These are phyloP conservation scores for Xylaria longipes DNA, from an alignment of 495 filamentous ascomycete species.

Conservation along the genomic window DNA sequence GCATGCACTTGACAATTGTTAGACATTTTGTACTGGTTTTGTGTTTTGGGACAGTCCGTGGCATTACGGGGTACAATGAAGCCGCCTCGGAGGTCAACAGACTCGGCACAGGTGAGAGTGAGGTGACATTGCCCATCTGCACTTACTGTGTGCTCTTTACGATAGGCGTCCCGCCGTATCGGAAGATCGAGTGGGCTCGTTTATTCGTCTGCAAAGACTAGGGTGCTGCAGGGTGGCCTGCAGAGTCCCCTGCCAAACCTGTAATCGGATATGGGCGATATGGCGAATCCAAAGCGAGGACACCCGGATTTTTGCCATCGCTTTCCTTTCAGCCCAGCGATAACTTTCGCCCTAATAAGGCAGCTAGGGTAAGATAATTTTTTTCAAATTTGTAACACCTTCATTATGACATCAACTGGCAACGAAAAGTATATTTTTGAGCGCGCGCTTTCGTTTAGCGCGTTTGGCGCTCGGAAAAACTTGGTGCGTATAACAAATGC, in stretches of 20 bases:
- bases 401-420: not conserved
- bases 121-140: conserved; percentile 18
- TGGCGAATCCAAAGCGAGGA: not conserved
- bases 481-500: conserved; percentile 2
- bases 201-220: conserved; percentile 5
- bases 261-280: not conserved
- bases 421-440: not conserved
- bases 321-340: not conserved
- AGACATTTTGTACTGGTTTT: not conserved
- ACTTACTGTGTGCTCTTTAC: not conserved
- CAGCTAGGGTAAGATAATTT: not conserved
- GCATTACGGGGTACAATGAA: not conserved
- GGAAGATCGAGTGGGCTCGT: conserved; percentile 10
- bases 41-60: not conserved
- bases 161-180: conserved; percentile 10
- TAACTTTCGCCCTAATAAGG: not conserved
- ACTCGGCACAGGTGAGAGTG: conserved; percentile 13
- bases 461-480: conserved; percentile 22
- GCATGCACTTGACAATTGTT: not conserved
- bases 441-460: not conserved
- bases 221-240: conserved; percentile 12
- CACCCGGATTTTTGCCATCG: not conserved
- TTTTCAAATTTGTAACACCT: not conserved
- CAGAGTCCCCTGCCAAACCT: conserved; percentile 17
- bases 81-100: not conserved